Base-by-base conservation (phyloP, 768 basidiomycete species). In the Paxillus ammoniavirescens region DNA sequence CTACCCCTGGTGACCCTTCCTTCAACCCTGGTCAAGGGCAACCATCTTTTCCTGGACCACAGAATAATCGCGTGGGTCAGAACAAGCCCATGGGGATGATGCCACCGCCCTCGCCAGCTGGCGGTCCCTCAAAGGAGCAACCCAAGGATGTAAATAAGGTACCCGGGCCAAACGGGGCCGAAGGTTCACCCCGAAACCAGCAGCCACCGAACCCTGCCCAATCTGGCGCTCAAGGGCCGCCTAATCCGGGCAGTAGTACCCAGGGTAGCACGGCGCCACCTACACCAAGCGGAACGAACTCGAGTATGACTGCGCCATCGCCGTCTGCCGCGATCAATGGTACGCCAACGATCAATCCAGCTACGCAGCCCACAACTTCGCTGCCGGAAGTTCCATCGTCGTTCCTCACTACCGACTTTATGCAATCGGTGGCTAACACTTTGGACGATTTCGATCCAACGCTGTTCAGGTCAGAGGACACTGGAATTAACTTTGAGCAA, bases 401-500 rank as follows among this genome's bases (percentile, higher is more conserved):
- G 30, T 65, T 59, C 35, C 49, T 62, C 37, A 61, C 61, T 18
- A 38, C 49, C 15, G 81, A 81, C 31, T 81, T 82, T 48, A 78
- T 83, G 53, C 71, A 75, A 56, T 75, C 70, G 12, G 69, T 77
- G 9, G 69, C 70, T 18, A 68, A 52, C 44, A 65, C 72, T 23
- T 54, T 81, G 63, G 79, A 78, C 23, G 68, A 71, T 41, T 72
- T 75, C 42, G 73, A 72, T 30, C 21, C 63, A 5, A 61, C 62
- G 13, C 52, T 82, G 40, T 81, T 82, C 62, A 65, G 74, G 43
- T 58, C 68, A n/a, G 74, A 77, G 47, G 75, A 75, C 2, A 73
- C 80, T 53, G 55, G 55, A 0, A 69, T 87, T 64, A 82, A 85
- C 62, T 87, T 87, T 58, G 87, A 87, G 67, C 74, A 84, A 62